Conservation (phyloP, 805 yeast species). For the Yarrowia osloensis region DNA sequence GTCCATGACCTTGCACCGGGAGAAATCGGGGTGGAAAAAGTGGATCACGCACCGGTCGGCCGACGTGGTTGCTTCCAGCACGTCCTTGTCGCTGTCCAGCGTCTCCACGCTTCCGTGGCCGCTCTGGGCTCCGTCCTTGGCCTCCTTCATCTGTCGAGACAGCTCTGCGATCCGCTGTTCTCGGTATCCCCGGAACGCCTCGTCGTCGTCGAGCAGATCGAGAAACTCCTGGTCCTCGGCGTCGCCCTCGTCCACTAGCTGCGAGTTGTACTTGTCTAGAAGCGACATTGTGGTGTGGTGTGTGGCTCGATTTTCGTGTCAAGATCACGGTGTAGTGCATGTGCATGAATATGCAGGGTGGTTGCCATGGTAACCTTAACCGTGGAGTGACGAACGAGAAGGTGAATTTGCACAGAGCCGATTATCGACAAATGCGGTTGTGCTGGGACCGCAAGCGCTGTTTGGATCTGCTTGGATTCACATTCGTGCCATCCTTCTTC, state of each 20-base stretch:
- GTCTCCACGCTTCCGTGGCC: constrained; percentile 51
- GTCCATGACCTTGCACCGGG: constrained; percentile 63
- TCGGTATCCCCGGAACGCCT: constrained; percentile 55
- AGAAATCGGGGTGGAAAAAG: constrained; percentile 62
- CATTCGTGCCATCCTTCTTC: too few relatives aligned
- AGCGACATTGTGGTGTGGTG: neutral
- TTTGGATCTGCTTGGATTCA: too few relatives aligned
- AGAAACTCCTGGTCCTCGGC: constrained; percentile 38
- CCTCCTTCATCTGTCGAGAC: constrained; percentile 46
- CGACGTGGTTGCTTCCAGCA: constrained; percentile 54
- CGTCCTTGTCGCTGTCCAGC: constrained; percentile 54
- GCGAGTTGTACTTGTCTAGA: constrained; percentile 5
- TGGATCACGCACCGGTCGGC: constrained; percentile 55
- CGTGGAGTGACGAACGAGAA: too few relatives aligned
- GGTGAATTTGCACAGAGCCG: too few relatives aligned
- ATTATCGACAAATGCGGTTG: too few relatives aligned
- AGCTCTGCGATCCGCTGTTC: constrained; percentile 65
- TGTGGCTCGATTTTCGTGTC: neutral
- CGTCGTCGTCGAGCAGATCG: constrained; percentile 49
- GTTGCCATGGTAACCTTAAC: too few relatives aligned
- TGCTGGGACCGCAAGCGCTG: too few relatives aligned
- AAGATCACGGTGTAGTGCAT: neutral
- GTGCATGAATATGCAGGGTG: neutral
- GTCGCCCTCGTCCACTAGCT: constrained; percentile 28
- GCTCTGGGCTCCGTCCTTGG: constrained; percentile 44